Conservation (phyloP, 805 yeast genomes). For the Millerozyma miso region DNA sequence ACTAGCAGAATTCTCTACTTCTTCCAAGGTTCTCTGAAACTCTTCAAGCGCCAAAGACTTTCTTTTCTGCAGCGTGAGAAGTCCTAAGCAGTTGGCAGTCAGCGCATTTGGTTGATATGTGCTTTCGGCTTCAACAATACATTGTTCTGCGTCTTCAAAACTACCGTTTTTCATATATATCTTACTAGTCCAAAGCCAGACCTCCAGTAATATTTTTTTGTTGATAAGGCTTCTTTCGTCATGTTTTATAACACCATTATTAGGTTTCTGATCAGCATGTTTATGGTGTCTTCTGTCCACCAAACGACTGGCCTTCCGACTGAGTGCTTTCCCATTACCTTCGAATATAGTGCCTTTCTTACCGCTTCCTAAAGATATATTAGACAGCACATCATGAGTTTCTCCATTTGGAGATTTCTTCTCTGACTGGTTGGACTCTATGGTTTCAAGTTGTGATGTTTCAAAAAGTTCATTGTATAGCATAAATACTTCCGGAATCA, state of each 20-base stretch:
- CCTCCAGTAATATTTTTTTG: slow-evolving; percentile 44
- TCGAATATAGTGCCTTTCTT: not conserved
- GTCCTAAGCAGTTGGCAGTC: slow-evolving; percentile 49
- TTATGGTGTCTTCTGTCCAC: slow-evolving; percentile 6
- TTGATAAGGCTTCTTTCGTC: slow-evolving; percentile 14
- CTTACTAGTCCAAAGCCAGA: slow-evolving; percentile 75
- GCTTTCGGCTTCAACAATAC: slow-evolving; percentile 67
- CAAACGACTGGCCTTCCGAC: not conserved
- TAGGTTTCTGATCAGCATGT: not conserved
- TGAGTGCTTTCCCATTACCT: not conserved
- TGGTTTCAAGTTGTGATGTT: slow-evolving; percentile 11
- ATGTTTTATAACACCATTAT: not conserved
- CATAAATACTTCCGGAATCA: slow-evolving; percentile 62
- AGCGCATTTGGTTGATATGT: slow-evolving; percentile 42
- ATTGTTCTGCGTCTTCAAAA: slow-evolving; percentile 59
- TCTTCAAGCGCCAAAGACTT: slow-evolving; percentile 54
- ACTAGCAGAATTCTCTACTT: slow-evolving; percentile 23
- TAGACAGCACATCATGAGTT: not conserved
- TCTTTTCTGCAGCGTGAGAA: slow-evolving; percentile 38
- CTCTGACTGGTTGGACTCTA: slow-evolving; percentile 1
- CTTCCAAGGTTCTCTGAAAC: slow-evolving; percentile 59
- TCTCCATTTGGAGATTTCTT: not conserved
- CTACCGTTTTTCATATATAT: slow-evolving; percentile 57
- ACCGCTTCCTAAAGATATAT: not conserved
- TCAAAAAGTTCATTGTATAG: slow-evolving; percentile 51